Evolutionary conservation across 2,329 filamentous ascomycete genomes (phyloP).

Genomic region (Xylaria sp.): DNA sequence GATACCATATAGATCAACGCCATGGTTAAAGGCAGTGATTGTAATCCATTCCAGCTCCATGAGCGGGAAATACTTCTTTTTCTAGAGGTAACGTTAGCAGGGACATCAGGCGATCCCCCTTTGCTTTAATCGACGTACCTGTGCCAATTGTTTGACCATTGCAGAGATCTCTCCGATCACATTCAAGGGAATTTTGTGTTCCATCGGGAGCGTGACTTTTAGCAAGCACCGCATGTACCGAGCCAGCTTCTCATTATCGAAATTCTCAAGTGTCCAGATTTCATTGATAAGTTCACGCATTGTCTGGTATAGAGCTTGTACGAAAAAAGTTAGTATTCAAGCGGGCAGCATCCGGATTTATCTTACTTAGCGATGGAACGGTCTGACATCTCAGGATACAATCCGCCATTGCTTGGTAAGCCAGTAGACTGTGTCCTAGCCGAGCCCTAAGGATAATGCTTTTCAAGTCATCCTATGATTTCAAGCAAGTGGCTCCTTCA

Average conservation of each 20-base stretch:
- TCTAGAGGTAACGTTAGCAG: constrained; percentile 36
- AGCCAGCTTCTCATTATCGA: constrained; percentile 65
- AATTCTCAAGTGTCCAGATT: constrained; percentile 62
- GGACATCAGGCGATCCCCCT: background rate
- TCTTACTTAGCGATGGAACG: constrained; percentile 57
- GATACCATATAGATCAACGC: constrained; percentile 66
- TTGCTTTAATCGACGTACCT: constrained; percentile 45
- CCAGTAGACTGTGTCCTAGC: constrained; percentile 49
- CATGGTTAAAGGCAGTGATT: constrained; percentile 71
- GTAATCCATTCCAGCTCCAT: constrained; percentile 80
- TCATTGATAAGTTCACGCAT: constrained; percentile 74
- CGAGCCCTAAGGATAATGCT: constrained; percentile 61
- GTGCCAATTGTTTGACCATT: constrained; percentile 56
- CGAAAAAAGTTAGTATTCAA: background rate
- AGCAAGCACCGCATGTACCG: constrained; percentile 83
- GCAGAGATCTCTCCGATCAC: constrained; percentile 67
- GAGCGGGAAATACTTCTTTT: constrained; percentile 60
- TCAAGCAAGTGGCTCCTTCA: constrained; percentile 71
- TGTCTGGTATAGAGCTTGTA: constrained; percentile 55
- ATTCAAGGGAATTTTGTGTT: constrained; percentile 60
- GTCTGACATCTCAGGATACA: constrained; percentile 59
- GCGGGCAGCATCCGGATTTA: background rate
- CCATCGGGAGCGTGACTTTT: constrained; percentile 65
- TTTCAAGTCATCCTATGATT: constrained; percentile 69
- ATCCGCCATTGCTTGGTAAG: constrained; percentile 70